Conservation (phyloP, 352 stramenopile species). For the Blastocystis sp. region DNA sequence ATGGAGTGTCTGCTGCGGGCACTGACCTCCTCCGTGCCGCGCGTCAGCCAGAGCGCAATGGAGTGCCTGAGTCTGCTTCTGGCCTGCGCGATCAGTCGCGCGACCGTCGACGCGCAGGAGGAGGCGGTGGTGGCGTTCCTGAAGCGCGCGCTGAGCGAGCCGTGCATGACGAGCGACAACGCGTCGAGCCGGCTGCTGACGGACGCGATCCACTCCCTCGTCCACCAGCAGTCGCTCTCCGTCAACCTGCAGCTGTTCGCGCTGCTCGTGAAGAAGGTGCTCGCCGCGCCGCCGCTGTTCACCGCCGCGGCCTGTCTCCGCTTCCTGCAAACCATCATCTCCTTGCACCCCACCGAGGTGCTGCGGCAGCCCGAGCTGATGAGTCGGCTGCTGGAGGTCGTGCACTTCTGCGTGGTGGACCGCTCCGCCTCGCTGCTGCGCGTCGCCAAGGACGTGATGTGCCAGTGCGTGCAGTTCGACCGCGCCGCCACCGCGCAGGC, state of each 20-base stretch:
- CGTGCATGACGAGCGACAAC: constrained; percentile 50
- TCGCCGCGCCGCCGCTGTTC: background rate
- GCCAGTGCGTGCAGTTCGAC: background rate
- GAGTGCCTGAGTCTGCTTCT: constrained; percentile 26
- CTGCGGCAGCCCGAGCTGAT: background rate
- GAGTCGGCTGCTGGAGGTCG: background rate
- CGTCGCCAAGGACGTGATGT: background rate
- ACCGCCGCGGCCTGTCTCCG: background rate
- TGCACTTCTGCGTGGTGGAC: background rate
- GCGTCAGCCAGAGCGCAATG: background rate
- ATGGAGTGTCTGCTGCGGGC: background rate
- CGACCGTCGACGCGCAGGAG: background rate
- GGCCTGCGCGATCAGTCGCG: background rate
- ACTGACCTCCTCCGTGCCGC: background rate
- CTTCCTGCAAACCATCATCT: background rate
- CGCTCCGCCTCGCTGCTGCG: constrained; percentile 5
- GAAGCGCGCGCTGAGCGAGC: background rate
- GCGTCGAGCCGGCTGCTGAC: background rate
- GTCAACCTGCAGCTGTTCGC: background rate
- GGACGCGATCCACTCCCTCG: background rate
- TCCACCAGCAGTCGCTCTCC: background rate
- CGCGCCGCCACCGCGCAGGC: background rate
- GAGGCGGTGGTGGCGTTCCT: background rate
- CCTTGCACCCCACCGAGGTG: background rate
- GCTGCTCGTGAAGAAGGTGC: background rate